Evolutionary conservation across 2,329 filamentous ascomycete genomes (phyloP).

Genomic region (Aspergillus versicolor): DNA sequence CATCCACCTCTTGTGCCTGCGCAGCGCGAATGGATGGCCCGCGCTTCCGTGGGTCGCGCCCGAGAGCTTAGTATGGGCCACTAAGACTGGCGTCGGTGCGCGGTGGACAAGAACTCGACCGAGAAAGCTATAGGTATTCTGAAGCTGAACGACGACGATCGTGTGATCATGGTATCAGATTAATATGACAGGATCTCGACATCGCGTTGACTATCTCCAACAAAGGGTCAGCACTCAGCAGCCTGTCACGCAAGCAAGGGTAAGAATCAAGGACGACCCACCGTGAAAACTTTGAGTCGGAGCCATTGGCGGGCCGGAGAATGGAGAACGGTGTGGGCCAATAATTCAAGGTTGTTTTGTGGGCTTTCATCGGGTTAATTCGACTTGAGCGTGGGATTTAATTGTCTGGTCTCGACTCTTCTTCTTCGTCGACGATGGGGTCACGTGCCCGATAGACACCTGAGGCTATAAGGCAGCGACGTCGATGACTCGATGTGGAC

Average conservation of each 20-base stretch:
- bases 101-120: neutral
- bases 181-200: neutral
- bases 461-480: neutral
- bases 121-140: neutral
- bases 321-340: neutral
- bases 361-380: neutral
- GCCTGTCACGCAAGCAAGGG: neutral
- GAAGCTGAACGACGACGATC: neutral
- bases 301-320: neutral
- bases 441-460: neutral
- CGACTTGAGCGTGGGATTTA: neutral
- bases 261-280: neutral
- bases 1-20: neutral
- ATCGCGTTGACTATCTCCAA: neutral
- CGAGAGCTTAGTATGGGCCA: conserved; percentile 11
- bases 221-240: neutral
- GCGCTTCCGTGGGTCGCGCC: conserved; percentile 17
- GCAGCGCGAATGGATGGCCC: conserved; percentile 8
- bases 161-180: neutral
- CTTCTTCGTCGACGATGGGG: neutral
- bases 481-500: neutral
- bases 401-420: too few relatives aligned
- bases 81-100: neutral
- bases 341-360: neutral
- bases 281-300: neutral